Conservation (phyloP, 768 basidiomycete genomes). For the Mycena venus region DNA sequence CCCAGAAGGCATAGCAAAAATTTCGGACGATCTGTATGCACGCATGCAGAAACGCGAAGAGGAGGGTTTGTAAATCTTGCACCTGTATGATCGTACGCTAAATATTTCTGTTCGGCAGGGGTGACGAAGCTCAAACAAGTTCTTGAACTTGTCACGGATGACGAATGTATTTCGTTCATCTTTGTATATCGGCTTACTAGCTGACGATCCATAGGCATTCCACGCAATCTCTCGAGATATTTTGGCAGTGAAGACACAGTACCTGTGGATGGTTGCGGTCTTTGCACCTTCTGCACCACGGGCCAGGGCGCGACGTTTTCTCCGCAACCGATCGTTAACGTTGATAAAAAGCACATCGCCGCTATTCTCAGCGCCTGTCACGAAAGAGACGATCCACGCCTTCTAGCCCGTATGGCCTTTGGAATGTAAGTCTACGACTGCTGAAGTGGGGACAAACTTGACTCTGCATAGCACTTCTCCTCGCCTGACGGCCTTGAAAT, state of each 20-base stretch:
- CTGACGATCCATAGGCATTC: constrained; percentile 49
- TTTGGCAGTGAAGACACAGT: constrained; percentile 60
- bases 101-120: constrained; percentile 28
- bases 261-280: constrained; percentile 53
- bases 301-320: constrained; percentile 50
- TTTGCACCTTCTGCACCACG: constrained; percentile 58
- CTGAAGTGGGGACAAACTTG: neutral
- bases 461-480: constrained; percentile 43
- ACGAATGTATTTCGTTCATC: constrained; percentile 46
- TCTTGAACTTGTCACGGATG: constrained; percentile 51
- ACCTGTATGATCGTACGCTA: neutral
- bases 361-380: constrained; percentile 57
- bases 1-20: constrained; percentile 44
- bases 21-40: constrained; percentile 49
- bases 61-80: constrained; percentile 36
- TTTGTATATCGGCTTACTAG: neutral
- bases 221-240: constrained; percentile 55
- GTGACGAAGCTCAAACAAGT: constrained; percentile 55
- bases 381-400: constrained; percentile 61
- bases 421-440: constrained; percentile 45
- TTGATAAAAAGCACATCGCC: constrained; percentile 47
- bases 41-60: constrained; percentile 57
- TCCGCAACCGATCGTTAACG: constrained; percentile 28
- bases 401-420: constrained; percentile 65
- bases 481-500: constrained; percentile 56